Evolutionary conservation across 2,329 filamentous ascomycete genomes (phyloP).

Genomic region (Boeremia exigua): DNA sequence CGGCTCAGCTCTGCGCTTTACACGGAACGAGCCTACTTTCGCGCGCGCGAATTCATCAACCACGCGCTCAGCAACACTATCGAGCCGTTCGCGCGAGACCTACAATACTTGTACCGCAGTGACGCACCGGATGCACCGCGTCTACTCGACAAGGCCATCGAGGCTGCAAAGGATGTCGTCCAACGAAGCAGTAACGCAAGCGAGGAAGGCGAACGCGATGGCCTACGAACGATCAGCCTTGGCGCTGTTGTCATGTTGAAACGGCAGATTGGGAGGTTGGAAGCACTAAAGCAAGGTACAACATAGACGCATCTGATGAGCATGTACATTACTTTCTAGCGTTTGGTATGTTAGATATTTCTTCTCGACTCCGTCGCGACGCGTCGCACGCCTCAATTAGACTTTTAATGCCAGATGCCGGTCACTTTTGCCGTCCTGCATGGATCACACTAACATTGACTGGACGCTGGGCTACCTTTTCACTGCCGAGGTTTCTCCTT

Average conservation of each 20-base stretch:
- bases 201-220: constrained; percentile 47
- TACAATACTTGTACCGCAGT: constrained; percentile 59
- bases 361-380: neutral
- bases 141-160: constrained; percentile 54
- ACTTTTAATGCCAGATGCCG: no score
- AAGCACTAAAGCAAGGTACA: constrained; percentile 24
- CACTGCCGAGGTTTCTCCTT: no score
- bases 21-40: constrained; percentile 61
- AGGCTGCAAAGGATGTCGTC: constrained; percentile 51
- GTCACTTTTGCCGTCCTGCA: no score
- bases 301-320: neutral
- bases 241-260: constrained; percentile 55
- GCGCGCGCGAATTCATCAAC: constrained; percentile 59
- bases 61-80: constrained; percentile 53
- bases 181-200: constrained; percentile 42
- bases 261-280: constrained; percentile 49
- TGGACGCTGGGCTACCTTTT: no score
- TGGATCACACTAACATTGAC: no score
- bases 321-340: neutral
- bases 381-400: no score
- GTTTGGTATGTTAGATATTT: constrained; percentile 1
- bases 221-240: constrained; percentile 54
- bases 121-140: constrained; percentile 42
- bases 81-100: constrained; percentile 57
- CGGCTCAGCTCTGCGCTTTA: constrained; percentile 57